Base-by-base conservation (phyloP, 2,329 filamentous ascomycete species). In the Hypoxylon sp. region DNA sequence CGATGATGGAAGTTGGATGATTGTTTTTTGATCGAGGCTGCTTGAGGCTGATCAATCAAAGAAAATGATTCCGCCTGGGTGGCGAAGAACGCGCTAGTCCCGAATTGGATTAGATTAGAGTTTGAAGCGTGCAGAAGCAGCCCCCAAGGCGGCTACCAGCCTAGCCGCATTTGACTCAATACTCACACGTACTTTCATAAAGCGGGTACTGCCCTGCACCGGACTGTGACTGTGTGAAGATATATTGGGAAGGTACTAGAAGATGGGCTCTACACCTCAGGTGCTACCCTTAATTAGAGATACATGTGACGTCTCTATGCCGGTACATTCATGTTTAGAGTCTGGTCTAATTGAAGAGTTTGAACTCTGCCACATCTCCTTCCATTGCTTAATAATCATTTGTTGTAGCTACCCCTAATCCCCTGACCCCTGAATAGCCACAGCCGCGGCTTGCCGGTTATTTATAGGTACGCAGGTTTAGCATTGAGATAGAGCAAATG, bases 31-130 rank as follows among this genome's bases (percentile, higher is more conserved):
- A 56, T 34, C 37, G 37, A 43, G 58, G 58, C 37, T 32, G 23
- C 52, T 63, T 51, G 46, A 68, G 66, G 59, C 59, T 65, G 66
- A 68, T 58, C 66, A 61, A 63, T 43, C 62, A 63, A 34, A 65
- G 47, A 56, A 65, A 62, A 61, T n/a, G 39, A 34, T 34, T 47
- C 48, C 57, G n/a, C 16, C 34, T 12, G 27, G 16, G 25, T 65
- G 61, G 61, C 61, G n/a, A 34, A 61, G 52, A 45, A 5, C 9
- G 21, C 34, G 46, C 61, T 68, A 68, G 53, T 47, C 56, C 21
- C 14, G 12, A 41, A 34, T 34, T 41, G 7, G 8, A 19, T 32
- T 12, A 34, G 30, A 23, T 41, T 47, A 39, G 50, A 25, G 45
- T 16, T 32, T 23, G 32, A 21, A 39, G 3, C 27, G 9, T 54